These are phyloP conservation scores for Euryodendron excelsum DNA, from an alignment of 148 eudicot species.

Conservation along the genomic window DNA sequence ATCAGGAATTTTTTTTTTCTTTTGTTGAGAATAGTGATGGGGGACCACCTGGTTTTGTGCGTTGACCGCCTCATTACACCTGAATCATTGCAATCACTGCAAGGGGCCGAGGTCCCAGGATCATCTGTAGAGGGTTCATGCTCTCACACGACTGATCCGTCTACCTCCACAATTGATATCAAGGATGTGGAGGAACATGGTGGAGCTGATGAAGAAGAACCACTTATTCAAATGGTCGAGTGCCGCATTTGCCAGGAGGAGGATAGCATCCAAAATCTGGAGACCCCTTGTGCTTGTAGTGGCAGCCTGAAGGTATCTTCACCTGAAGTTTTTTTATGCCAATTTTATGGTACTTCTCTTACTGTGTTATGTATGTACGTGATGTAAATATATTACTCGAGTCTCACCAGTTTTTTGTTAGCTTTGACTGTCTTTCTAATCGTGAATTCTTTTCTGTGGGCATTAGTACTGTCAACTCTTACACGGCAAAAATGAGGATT, in stretches of 20 bases:
- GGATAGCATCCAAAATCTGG: conserved; percentile 67
- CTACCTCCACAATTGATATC: conserved; percentile 33
- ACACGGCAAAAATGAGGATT: background rate
- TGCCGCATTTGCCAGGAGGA: conserved; percentile 96
- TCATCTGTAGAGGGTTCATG: conserved; percentile 34
- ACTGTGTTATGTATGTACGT: background rate
- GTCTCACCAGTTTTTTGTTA: background rate
- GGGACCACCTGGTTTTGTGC: conserved; percentile 55
- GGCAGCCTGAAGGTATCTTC: conserved; percentile 78
- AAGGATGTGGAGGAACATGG: conserved; percentile 27
- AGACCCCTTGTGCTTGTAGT: conserved; percentile 75
- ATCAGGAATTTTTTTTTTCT: conserved; percentile 10
- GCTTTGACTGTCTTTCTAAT: background rate
- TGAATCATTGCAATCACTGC: conserved; percentile 29
- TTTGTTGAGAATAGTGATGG: conserved; percentile 36
- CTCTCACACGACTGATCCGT: conserved; percentile 30
- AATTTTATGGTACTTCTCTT: background rate
- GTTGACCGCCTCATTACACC: conserved; percentile 49
- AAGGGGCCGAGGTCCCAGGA: conserved; percentile 39
- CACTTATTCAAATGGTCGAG: conserved; percentile 62
- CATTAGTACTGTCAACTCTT: background rate
- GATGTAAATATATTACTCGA: too few relatives aligned
- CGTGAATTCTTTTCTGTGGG: background rate
- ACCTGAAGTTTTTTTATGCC: background rate
- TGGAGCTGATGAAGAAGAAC: conserved; percentile 55